Percentiles rank a stretch among this genome's conserved stretches.
Conservation (phyloP, 768 basidiomycete genomes). For the Lactifluus rugatus region DNA sequence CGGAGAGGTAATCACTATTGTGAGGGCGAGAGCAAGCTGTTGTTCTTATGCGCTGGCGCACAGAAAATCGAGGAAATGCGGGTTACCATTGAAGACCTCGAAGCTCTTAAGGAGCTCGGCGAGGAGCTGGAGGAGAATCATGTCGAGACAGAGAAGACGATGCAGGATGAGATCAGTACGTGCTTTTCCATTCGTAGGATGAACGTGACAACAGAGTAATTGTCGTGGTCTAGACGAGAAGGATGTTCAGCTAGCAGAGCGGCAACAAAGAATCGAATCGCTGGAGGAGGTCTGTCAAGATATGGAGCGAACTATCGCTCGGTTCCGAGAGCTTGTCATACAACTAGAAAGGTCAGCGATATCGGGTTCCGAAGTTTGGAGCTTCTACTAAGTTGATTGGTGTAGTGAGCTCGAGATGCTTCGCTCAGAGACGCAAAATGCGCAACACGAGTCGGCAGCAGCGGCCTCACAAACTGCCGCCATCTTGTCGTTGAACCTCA, state of each 20-base stretch:
- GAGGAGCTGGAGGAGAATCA: constrained; percentile 98
- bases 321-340: constrained; percentile 88
- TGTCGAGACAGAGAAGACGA: constrained; percentile 80
- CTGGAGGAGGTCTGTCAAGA: constrained; percentile 79
- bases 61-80: constrained; percentile 98
- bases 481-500: constrained; percentile 90
- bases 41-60: neutral
- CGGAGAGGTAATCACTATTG: constrained; percentile 55
- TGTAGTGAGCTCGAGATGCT: constrained; percentile 76
- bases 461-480: constrained; percentile 85
- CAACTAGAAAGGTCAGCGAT: constrained; percentile 63
- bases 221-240: constrained; percentile 41
- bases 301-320: constrained; percentile 76
- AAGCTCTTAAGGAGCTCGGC: constrained; percentile 89
- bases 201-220: neutral
- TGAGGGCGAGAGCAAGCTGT: neutral
- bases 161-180: constrained; percentile 84
- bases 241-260: constrained; percentile 62
- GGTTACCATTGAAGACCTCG: constrained; percentile 90
- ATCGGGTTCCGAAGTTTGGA: neutral
- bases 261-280: constrained; percentile 47
- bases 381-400: neutral
- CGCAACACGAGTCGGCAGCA: constrained; percentile 71
- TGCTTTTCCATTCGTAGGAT: neutral
- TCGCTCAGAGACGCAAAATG: constrained; percentile 76